Evolutionary conservation across 2,329 filamentous ascomycete genomes (phyloP), one percentile per base, ranked within the genome.

Genomic region (Stachybotrys elegans): DNA sequence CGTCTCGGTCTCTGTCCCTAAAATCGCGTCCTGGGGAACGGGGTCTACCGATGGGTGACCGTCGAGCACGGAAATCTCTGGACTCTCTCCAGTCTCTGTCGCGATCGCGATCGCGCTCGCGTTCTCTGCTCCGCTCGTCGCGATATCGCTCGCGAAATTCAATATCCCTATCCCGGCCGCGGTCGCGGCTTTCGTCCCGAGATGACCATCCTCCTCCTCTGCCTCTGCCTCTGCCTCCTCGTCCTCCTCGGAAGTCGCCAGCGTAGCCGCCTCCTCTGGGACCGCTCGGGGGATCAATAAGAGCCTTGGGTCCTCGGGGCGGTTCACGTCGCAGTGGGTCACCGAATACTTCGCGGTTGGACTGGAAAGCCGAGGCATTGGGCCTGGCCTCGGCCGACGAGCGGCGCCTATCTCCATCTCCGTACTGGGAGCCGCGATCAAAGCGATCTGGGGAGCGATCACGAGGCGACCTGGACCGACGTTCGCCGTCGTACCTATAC

Each of bases 291-390:
- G 79, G 68, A 48, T 92, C 87, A 47, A 86, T 77, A 45, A 90
- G 70, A 4, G 86, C 88, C 63, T 91, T 89, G 11, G 90, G 89
- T 1, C 87, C 90, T 44, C 89, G 78, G 4, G 90, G 90, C 2
- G 87, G 84, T 50, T 94, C 88, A 51, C 84, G 76, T 22, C 70
- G 61, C 60, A 75, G 51, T 53, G 74, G 59, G 54, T 81, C 78
- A 43, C 75, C 72, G 49, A 81, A 82, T 12, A 57, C 61, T 51
- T 83, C 79, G 51, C 82, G 73, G 53, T 75, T 77, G 2, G 75
- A 65, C 52, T 76, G 77, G 48, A 87, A 87, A n/a, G 72, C 68
- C 22, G 76, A 72, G 44, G 73, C 71, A 56, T 79, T 82, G 23
- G 71, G 63, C 48, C 78, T 71, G 39, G 68, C 70, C 55, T 83